Base-by-base conservation (phyloP, 805 yeast species). In the Candida andamanensis region DNA sequence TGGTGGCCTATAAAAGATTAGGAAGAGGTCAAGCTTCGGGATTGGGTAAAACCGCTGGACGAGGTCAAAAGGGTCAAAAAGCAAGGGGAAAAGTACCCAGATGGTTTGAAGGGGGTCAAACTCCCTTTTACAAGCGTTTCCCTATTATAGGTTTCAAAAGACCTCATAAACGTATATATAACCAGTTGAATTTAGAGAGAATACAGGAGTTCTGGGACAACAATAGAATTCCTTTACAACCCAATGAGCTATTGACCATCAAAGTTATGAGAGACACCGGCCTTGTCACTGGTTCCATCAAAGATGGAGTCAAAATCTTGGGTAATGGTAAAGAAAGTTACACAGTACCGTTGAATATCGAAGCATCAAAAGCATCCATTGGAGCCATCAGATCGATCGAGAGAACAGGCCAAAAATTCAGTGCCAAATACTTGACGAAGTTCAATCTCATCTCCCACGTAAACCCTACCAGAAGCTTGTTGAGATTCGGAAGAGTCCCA, bases 61-160 rank as follows among this genome's bases (percentile, higher is more conserved):
- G 97, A 58, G 98, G 98, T 69, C 95, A 85, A 52, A 92, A 92
- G 65, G 98, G 98, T 76, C 97, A 90, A 58, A 90, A 90, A 64
- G 96, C 97, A 8, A 77, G 97, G 62, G 84, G 90, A 23, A 75
- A 80, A 25, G 90, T 90, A 18, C 90, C 87, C 35, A 76, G 82
- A 37, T 85, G 95, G 90, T 86, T 90, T 55, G 98, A 92, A 68
- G 98, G 98, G 76, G 97, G 98, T 56, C 98, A 92, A 57, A 92
- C 97, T 2, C 97, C 97, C 16, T 77, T 81, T 52, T 77, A 78
- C 58, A 74, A 83, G 58, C 64, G 83, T 45, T 78, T 85, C 60
- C 95, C 97, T 45, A 90, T 90, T 54, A 67, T 80, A 39, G 97
- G 97, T 6, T 87, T 87, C 65, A 77, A 74, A 47, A 76, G 85